phyloP scores from a whole-genome alignment of 2,329 filamentous ascomycete genomes.

The Aspergillus sp. region DNA sequence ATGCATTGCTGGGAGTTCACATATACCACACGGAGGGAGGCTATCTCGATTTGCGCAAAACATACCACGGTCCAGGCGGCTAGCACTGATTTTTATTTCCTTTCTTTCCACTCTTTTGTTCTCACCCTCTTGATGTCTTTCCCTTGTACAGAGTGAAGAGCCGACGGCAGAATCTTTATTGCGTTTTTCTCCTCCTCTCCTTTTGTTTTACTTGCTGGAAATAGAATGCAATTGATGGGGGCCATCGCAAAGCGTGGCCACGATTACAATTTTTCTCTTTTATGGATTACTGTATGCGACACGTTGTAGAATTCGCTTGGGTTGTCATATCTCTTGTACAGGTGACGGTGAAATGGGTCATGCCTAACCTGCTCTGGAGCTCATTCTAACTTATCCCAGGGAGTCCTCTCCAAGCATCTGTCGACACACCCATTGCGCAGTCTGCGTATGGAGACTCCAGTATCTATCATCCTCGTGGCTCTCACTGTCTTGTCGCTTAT shows the following conservation, averaged over 20 bases:
- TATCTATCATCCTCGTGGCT: conserved; percentile 34
- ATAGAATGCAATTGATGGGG: conserved; percentile 12
- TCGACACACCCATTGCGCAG: conserved; percentile 51
- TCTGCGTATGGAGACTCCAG: conserved; percentile 48
- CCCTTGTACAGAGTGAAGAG: conserved; percentile 7
- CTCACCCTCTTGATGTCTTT: conserved; percentile 12
- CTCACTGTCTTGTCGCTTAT: conserved; percentile 9
- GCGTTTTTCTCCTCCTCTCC: conserved; percentile 7
- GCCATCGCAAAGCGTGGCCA: not conserved
- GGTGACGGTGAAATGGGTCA: not conserved
- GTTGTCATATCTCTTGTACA: not conserved
- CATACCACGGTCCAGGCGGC: conserved; percentile 17
- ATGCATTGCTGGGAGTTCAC: conserved; percentile 39
- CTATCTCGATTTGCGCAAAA: conserved; percentile 24
- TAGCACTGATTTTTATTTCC: conserved; percentile 19
- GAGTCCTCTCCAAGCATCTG: conserved; percentile 38
- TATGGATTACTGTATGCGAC: not conserved
- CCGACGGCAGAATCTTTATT: conserved; percentile 11
- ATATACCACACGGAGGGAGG: conserved; percentile 32
- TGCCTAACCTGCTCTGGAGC: not conserved
- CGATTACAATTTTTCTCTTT: not conserved
- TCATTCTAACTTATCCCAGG: not conserved
- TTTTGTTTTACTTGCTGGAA: conserved; percentile 9
- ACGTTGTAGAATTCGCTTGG: not conserved
- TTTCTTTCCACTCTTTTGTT: conserved; percentile 9